Evolutionary conservation across 257 asterid genomes (phyloP).

Genomic region (Solanum acaule): DNA sequence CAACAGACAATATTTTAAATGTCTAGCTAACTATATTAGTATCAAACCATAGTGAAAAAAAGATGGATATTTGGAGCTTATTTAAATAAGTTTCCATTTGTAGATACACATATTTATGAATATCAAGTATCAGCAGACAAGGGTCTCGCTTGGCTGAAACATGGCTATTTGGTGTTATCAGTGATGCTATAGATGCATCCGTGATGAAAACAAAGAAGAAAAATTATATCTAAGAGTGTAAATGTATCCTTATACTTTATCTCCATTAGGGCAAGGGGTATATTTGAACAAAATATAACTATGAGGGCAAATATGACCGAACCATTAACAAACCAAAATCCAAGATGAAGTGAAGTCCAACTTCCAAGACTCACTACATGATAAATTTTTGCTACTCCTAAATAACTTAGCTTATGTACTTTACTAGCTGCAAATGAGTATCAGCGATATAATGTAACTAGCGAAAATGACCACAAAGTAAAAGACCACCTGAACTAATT

Average conservation of each 20-base stretch:
- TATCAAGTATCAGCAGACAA: not conserved
- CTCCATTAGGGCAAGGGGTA: not conserved
- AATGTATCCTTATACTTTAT: not conserved
- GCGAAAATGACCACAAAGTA: constrained; percentile 37
- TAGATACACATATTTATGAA: not conserved
- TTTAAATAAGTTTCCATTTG: constrained; percentile 14
- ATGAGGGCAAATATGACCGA: not conserved
- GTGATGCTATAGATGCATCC: not conserved
- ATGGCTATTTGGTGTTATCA: not conserved
- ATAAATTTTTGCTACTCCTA: not conserved
- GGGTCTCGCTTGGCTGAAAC: not conserved
- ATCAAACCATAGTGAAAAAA: not conserved
- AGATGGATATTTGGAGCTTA: not conserved
- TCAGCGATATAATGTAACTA: constrained; percentile 2
- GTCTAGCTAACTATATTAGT: not conserved
- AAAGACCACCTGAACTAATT: constrained; percentile 58
- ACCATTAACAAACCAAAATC: not conserved
- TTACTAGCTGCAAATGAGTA: not conserved
- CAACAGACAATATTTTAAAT: not conserved
- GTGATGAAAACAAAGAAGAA: not conserved
- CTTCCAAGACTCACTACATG: not conserved
- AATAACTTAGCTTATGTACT: not conserved
- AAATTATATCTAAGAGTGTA: not conserved
- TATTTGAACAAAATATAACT: not conserved
- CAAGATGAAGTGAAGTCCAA: not conserved